A percentile compares a stretch with the other conserved stretches of the same genome.
These are phyloP conservation scores for Leishmania tropica DNA, from an alignment of 208 protist genomes.

Conservation along the genomic window DNA sequence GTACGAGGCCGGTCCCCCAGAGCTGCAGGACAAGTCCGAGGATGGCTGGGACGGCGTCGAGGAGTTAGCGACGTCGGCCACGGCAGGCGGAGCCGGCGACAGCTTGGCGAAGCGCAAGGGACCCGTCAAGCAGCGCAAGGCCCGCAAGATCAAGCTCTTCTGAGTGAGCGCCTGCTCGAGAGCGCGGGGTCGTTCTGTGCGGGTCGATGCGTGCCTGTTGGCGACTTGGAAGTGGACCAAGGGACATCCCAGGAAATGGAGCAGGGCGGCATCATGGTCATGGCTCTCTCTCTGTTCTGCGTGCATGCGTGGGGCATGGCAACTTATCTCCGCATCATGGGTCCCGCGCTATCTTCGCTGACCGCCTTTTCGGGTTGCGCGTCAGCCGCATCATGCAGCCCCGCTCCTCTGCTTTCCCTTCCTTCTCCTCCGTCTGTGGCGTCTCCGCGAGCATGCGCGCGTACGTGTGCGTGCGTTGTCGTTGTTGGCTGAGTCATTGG, in stretches of 20 bases:
- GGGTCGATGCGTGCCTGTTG: neutral
- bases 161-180: constrained; percentile 20
- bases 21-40: constrained; percentile 72
- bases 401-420: neutral
- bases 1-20: constrained; percentile 80
- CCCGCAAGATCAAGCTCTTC: constrained; percentile 90
- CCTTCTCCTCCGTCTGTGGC: neutral
- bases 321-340: neutral
- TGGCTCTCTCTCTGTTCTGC: neutral
- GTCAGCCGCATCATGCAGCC: neutral
- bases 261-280: neutral
- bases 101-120: constrained; percentile 68
- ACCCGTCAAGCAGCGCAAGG: constrained; percentile 87
- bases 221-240: neutral
- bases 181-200: neutral
- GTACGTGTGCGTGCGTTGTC: neutral
- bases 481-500: neutral
- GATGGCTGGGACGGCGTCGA: constrained; percentile 79
- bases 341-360: neutral
- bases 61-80: constrained; percentile 40
- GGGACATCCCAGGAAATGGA: neutral
- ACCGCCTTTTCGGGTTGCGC: neutral
- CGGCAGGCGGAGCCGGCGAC: constrained; percentile 34
- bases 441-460: neutral
- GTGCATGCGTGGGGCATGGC: neutral